Evolutionary conservation across 1,284 basidiomycete genomes (phyloP), one percentile per base, ranked within the genome.

Genomic region (Cutaneotrichosporon cavernicola): DNA sequence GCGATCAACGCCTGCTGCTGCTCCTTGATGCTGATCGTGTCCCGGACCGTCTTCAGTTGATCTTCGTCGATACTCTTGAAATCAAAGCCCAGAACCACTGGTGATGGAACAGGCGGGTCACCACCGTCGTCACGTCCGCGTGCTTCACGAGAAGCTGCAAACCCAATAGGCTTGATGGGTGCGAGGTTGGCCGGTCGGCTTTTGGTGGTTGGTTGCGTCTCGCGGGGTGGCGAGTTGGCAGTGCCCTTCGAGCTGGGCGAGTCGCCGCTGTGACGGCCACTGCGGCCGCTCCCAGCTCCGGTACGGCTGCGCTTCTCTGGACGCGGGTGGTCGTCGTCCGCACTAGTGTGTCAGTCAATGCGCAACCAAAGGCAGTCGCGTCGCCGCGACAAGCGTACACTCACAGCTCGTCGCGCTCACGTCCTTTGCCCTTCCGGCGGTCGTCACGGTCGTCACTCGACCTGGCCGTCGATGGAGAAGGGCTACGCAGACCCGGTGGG

Each of bases 1-100:
- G 78, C 78, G 40, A 79, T 79, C 31, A 79, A 64, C 2, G 78
- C 78, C 69, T 79, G 73, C 53, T 79, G 78, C 65, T 79, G 78
- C 63, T 78, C 74, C 62, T 76, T 75, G 68, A 79, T 78, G 56
- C 72, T 73, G 51, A 79, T 72, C 21, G 76, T 79, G 63, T 77
- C 73, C 32, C 76, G 76, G 22, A 79, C 78, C 22, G 78, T 79
- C 69, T 74, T 76, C 26, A 79, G 68, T 62, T 79, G 76, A 50
- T 74, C 73, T 50, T 72, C 75, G 61, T 79, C 76, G 30, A 78
- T 71, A 16, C 63, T 65, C 60, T 78, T 75, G 58, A 77, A 78
- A 57, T 79, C 78, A 65, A 78, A 79, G 22, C 78, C 78, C 73
- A 79, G 75, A 22, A 79, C 78, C 1, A 79, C 78, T 1, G 78